A percentile compares a stretch with the other conserved stretches of the same genome.
These are phyloP conservation scores for Hypomontagnella submonticulosa DNA, from an alignment of 495 filamentous ascomycete species.

Conservation along the genomic window DNA sequence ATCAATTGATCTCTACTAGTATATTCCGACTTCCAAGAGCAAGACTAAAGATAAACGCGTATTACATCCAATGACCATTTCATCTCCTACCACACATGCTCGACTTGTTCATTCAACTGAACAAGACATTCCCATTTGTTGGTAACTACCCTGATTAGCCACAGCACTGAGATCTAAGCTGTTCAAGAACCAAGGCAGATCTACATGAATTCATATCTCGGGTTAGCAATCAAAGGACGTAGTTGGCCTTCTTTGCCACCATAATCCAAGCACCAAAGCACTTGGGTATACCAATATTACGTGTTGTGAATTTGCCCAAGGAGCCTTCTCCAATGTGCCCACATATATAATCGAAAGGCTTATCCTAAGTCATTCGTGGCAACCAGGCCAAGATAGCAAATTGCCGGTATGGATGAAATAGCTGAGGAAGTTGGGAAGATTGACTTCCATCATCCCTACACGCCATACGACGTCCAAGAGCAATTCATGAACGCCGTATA, in stretches of 20 bases:
- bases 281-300: slow-evolving; percentile 11
- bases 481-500: slow-evolving; percentile 93
- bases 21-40: not conserved
- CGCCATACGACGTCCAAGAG: slow-evolving; percentile 89
- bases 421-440: slow-evolving; percentile 40
- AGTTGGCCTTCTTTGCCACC: not conserved
- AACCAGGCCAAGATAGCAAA: not conserved
- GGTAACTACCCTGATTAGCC: slow-evolving; percentile 14
- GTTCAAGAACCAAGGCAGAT: not conserved
- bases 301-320: not conserved
- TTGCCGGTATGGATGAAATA: slow-evolving; percentile 39
- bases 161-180: not conserved
- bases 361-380: not conserved
- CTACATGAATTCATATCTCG: slow-evolving; percentile 4
- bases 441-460: slow-evolving; percentile 91
- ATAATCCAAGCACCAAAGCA: not conserved
- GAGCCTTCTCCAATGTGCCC: not conserved
- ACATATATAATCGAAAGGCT: not conserved
- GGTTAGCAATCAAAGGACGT: not conserved
- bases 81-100: not conserved
- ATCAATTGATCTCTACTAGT: too few relatives aligned
- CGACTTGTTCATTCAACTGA: not conserved
- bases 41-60: not conserved
- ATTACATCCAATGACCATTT: too few relatives aligned
- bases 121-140: not conserved